Evolutionary conservation across 345 rosid species (phyloP).

Genomic region (Eucalyptus virginea): DNA sequence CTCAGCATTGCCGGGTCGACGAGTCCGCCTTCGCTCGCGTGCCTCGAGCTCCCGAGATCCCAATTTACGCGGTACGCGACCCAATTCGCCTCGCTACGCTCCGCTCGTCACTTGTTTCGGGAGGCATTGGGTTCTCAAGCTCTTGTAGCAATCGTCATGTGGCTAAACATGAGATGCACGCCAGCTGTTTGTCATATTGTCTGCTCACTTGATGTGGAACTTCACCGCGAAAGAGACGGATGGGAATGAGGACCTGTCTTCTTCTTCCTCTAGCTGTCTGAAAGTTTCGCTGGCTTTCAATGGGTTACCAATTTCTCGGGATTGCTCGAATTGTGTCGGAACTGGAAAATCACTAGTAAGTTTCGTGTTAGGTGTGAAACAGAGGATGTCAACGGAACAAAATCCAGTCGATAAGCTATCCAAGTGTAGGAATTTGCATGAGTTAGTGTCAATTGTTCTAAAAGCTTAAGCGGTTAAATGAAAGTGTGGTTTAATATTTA

Average conservation of each 20-base stretch:
- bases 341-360: neutral
- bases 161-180: neutral
- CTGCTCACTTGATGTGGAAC: neutral
- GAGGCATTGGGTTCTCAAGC: neutral
- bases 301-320: neutral
- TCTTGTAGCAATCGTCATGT: neutral
- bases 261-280: neutral
- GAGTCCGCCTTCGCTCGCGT: constrained; percentile 19
- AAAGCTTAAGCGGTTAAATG: neutral
- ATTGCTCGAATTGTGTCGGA: neutral
- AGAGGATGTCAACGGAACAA: neutral
- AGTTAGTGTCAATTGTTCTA: fast-evolving
- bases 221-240: neutral
- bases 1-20: neutral
- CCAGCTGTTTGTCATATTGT: neutral
- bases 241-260: neutral
- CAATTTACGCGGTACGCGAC: constrained; percentile 18
- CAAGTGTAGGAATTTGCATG: fast-evolving
- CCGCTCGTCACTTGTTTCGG: neutral
- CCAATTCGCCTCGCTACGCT: neutral
- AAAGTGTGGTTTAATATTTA: fast-evolving
- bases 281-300: neutral
- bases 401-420: neutral
- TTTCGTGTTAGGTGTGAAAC: neutral
- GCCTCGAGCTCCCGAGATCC: constrained; percentile 22